Percentiles rank a stretch among this genome's conserved stretches.
These are phyloP conservation scores for Termitomyces sp. DNA, from an alignment of 768 basidiomycete species.

Conservation along the genomic window DNA sequence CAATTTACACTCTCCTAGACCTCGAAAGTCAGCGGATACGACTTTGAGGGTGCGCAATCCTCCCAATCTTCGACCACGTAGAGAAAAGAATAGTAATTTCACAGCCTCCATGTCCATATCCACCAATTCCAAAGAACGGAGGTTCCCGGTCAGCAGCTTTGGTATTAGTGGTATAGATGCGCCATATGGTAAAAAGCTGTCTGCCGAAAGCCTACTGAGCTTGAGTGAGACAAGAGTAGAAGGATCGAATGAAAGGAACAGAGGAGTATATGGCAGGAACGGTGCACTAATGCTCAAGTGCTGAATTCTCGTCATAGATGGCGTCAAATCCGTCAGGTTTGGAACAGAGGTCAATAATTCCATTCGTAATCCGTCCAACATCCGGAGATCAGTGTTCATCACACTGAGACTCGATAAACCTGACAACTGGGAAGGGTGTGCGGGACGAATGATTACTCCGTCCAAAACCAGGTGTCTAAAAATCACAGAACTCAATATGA, in stretches of 20 bases:
- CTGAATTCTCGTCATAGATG: background rate
- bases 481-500: background rate
- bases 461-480: background rate
- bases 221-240: background rate
- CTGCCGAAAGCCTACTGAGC: background rate
- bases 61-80: background rate
- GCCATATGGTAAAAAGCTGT: background rate
- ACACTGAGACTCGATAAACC: background rate
- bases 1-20: background rate
- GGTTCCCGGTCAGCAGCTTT: background rate
- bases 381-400: background rate
- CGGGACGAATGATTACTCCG: background rate
- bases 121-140: background rate
- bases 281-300: background rate
- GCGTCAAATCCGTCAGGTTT: background rate
- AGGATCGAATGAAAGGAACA: background rate
- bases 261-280: background rate
- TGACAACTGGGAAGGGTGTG: background rate
- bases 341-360: background rate
- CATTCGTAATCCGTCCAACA: background rate
- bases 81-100: background rate
- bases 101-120: background rate
- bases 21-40: background rate
- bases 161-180: background rate
- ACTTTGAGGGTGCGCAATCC: background rate